Conservation (phyloP, 371 early-diverging fungal genomes). For the Rhizopus stolonifer region DNA sequence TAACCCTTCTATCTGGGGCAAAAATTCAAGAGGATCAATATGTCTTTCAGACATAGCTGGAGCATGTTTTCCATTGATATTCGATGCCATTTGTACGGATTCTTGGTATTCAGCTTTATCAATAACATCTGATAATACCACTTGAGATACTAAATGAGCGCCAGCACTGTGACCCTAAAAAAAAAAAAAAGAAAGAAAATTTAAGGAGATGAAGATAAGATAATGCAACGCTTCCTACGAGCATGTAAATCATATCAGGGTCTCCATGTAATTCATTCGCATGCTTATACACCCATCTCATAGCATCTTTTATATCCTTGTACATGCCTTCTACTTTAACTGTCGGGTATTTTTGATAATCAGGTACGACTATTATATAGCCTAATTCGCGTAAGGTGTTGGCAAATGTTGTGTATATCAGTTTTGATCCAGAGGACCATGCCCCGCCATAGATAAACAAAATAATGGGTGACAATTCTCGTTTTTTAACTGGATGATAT, state of each 20-base stretch:
- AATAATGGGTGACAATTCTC: constrained; percentile 52
- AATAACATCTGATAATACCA: constrained; percentile 40
- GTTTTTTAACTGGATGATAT: constrained; percentile 30
- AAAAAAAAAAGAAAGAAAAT: neutral
- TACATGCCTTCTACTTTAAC: constrained; percentile 62
- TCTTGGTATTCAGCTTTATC: constrained; percentile 29
- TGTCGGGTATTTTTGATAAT: constrained; percentile 69
- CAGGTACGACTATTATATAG: constrained; percentile 73
- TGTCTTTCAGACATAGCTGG: constrained; percentile 6
- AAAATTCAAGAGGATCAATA: constrained; percentile 23
- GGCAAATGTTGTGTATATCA: constrained; percentile 64
- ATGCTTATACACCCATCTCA: constrained; percentile 62
- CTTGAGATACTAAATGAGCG: constrained; percentile 46
- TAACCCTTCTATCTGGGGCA: constrained; percentile 56
- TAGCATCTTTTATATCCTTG: constrained; percentile 59
- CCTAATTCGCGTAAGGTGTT: constrained; percentile 63
- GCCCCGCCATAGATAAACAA: constrained; percentile 76
- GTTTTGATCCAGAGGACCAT: constrained; percentile 66
- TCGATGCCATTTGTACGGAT: neutral
- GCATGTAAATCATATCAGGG: constrained; percentile 51
- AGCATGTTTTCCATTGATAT: constrained; percentile 25
- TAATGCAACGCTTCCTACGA: constrained; percentile 43
- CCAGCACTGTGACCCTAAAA: constrained; percentile 59
- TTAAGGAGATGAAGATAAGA: neutral
- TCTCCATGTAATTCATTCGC: constrained; percentile 52